These are phyloP conservation scores for Lippia alba DNA, from an alignment of 305 asterid genomes.

Conservation along the genomic window DNA sequence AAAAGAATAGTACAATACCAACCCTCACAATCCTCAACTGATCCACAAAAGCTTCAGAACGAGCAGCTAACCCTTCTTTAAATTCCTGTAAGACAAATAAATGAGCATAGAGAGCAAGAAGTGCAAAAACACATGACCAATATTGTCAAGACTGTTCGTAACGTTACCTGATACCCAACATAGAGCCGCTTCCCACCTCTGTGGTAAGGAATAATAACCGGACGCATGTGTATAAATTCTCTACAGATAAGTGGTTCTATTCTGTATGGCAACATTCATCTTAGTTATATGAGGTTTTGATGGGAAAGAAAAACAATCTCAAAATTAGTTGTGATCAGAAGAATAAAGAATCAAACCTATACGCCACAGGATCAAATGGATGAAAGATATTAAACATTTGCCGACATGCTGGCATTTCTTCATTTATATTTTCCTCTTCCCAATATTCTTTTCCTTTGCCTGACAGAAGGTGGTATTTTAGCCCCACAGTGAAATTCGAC, in stretches of 20 bases:
- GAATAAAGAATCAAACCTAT: slow-evolving; percentile 55
- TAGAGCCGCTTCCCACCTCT: slow-evolving; percentile 96
- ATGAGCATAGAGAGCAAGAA: slow-evolving; percentile 28
- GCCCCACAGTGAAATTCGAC: slow-evolving; percentile 27
- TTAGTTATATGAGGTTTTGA: slow-evolving; percentile 28
- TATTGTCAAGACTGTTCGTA: neutral
- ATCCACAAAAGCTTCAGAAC: slow-evolving; percentile 69
- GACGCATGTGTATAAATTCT: slow-evolving; percentile 72
- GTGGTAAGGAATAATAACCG: slow-evolving; percentile 90
- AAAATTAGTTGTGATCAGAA: neutral
- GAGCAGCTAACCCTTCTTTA: slow-evolving; percentile 76
- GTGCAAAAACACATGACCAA: slow-evolving; percentile 25
- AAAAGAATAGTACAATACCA: slow-evolving; percentile 22
- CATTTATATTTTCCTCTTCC: slow-evolving; percentile 78
- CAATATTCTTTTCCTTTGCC: slow-evolving; percentile 85
- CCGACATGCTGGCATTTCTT: slow-evolving; percentile 96
- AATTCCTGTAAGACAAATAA: slow-evolving; percentile 67
- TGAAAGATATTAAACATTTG: slow-evolving; percentile 95
- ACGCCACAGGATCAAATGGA: slow-evolving; percentile 98
- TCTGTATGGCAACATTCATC: slow-evolving; percentile 48
- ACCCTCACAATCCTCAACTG: slow-evolving; percentile 69
- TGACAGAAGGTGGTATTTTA: slow-evolving; percentile 39
- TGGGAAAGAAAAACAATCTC: slow-evolving; percentile 7
- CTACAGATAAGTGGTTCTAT: slow-evolving; percentile 93
- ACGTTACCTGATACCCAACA: slow-evolving; percentile 82